A percentile compares a stretch with the other conserved stretches of the same genome.
Evolutionary conservation across 352 stramenopile species (phyloP).

Genomic region (Phytophthora pseudosyringae): DNA sequence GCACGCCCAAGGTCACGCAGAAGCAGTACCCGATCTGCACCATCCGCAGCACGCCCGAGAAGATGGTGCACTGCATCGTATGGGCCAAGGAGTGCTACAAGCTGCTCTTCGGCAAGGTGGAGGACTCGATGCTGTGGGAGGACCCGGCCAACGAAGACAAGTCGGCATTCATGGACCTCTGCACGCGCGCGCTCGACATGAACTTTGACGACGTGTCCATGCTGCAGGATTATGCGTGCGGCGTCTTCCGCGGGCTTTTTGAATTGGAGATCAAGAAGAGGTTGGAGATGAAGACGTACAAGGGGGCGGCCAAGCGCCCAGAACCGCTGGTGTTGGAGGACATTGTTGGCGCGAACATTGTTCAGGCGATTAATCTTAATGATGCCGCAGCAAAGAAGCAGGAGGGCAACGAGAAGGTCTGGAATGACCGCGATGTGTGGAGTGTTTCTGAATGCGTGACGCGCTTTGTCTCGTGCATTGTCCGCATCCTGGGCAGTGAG

Average conservation of each 20-base stretch:
- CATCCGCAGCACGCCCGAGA: conserved; percentile 98
- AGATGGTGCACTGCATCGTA: conserved; percentile 99
- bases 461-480: conserved; percentile 84
- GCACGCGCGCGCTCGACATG: conserved; percentile 56
- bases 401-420: conserved; percentile 48
- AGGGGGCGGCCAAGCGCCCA: conserved; percentile 93
- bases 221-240: conserved; percentile 69
- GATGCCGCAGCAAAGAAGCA: conserved; percentile 28
- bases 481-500: conserved; percentile 63
- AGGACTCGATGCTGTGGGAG: conserved; percentile 97
- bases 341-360: conserved; percentile 51
- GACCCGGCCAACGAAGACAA: conserved; percentile 80
- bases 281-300: conserved; percentile 97
- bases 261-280: conserved; percentile 97
- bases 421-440: conserved; percentile 90
- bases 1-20: conserved; percentile 92
- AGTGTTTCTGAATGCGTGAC: conserved; percentile 86
- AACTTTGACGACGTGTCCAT: conserved; percentile 45
- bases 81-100: conserved; percentile 96
- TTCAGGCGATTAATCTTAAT: conserved; percentile 46
- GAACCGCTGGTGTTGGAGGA: conserved; percentile 74
- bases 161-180: conserved; percentile 85
- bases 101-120: conserved; percentile 83
- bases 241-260: conserved; percentile 93
- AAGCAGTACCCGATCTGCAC: conserved; percentile 99